A percentile compares a stretch with the other conserved stretches of the same genome.
Conservation (phyloP, 352 stramenopile genomes). For the Phytopythium mirpurense region DNA sequence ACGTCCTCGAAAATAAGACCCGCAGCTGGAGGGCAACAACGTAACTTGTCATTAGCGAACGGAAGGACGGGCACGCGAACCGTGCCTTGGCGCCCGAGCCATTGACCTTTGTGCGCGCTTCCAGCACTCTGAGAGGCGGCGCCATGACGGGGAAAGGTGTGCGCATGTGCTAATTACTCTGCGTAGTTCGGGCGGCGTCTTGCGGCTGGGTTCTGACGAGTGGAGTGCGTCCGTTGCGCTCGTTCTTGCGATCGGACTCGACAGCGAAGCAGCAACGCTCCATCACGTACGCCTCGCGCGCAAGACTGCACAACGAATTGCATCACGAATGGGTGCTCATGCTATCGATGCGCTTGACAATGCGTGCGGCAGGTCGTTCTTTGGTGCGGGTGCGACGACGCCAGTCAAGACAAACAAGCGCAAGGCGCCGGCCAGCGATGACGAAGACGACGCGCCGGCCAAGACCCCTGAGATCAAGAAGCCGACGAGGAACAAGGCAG, state of each 20-base stretch:
- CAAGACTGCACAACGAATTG: too few species aligned
- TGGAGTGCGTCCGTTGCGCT: neutral
- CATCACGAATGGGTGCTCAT: neutral
- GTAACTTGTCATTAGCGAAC: conserved; percentile 3
- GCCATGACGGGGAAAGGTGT: conserved; percentile 29
- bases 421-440: conserved; percentile 1
- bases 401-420: conserved; percentile 31
- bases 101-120: neutral
- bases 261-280: conserved; percentile 47
- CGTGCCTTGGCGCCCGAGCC: too few species aligned
- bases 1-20: conserved; percentile 1
- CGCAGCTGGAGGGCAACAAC: neutral
- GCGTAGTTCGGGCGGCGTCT: neutral
- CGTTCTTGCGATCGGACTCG: neutral
- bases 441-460: conserved; percentile 4
- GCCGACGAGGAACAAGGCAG: neutral
- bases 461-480: neutral
- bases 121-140: neutral
- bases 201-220: neutral
- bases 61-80: neutral
- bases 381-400: conserved; percentile 23
- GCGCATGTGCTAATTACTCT: neutral
- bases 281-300: conserved; percentile 40
- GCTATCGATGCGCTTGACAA: neutral
- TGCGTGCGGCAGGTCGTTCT: conserved; percentile 40